phyloP scores from a whole-genome alignment of 1,284 basidiomycete genomes.

The Boletellus sp. region DNA sequence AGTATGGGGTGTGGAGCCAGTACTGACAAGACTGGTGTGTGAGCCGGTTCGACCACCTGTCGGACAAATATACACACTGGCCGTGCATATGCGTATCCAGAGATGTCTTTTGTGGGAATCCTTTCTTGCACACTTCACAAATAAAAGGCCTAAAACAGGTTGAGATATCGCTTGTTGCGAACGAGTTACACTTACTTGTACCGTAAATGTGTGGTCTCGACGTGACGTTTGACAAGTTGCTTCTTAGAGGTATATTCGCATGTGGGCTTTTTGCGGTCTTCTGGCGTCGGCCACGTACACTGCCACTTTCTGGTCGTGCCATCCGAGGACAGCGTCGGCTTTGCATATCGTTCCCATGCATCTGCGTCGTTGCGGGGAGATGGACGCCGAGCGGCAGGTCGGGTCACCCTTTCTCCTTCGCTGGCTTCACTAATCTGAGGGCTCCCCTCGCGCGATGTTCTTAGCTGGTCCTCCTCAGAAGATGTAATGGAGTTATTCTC shows the following conservation, averaged over 20 bases:
- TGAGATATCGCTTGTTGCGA: slow-evolving; percentile 12
- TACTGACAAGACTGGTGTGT: slow-evolving; percentile 35
- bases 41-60: slow-evolving; percentile 7
- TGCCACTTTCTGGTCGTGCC: slow-evolving; percentile 35
- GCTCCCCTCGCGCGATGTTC: slow-evolving; percentile 29
- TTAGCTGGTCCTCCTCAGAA: slow-evolving; percentile 31
- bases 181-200: slow-evolving; percentile 45
- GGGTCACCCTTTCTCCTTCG: slow-evolving; percentile 20
- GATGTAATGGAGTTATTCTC: slow-evolving; percentile 22
- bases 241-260: slow-evolving; percentile 59
- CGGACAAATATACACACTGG: slow-evolving; percentile 44
- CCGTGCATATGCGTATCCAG: slow-evolving; percentile 58
- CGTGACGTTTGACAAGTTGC: slow-evolving; percentile 65
- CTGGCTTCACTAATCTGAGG: slow-evolving; percentile 33
- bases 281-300: slow-evolving; percentile 35
- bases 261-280: slow-evolving; percentile 31
- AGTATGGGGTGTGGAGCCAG: slow-evolving; percentile 51
- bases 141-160: slow-evolving; percentile 43
- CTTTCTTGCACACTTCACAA: slow-evolving; percentile 53
- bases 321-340: slow-evolving; percentile 34
- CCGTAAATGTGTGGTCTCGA: slow-evolving; percentile 59
- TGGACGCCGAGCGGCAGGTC: slow-evolving; percentile 19
- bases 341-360: slow-evolving; percentile 32
- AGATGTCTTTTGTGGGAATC: slow-evolving; percentile 59
- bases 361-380: slow-evolving; percentile 31